Evolutionary conservation across 805 yeast species (phyloP).

Genomic region (Saccharomyces kudriavzevii): DNA sequence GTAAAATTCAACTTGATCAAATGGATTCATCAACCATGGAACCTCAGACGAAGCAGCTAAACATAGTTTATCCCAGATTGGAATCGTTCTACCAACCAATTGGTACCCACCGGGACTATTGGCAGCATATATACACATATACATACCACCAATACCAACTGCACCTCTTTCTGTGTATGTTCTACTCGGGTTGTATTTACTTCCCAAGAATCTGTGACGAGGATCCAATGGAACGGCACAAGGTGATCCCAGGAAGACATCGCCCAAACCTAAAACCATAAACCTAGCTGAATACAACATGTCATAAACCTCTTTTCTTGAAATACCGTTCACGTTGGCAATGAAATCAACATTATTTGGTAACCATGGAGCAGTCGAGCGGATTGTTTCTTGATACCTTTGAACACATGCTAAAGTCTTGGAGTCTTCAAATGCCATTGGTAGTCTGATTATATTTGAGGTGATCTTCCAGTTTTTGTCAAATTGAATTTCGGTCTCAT

Average conservation of each 20-base stretch:
- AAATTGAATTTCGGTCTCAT: slow-evolving; percentile 66
- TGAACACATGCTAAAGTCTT: slow-evolving; percentile 83
- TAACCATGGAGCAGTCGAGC: slow-evolving; percentile 92
- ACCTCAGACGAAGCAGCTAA: slow-evolving; percentile 51
- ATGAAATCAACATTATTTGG: slow-evolving; percentile 96
- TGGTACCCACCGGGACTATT: slow-evolving; percentile 98
- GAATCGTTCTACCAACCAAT: slow-evolving; percentile 90
- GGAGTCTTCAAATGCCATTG: slow-evolving; percentile 94
- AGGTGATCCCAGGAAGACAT: slow-evolving; percentile 95
- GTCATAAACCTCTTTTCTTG: slow-evolving; percentile 66
- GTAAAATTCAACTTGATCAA: slow-evolving; percentile 90
- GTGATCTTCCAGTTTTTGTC: slow-evolving; percentile 79
- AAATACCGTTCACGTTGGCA: slow-evolving; percentile 77
- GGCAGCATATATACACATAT: slow-evolving; percentile 97
- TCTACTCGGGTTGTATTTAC: slow-evolving; percentile 94
- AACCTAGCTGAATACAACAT: slow-evolving; percentile 85
- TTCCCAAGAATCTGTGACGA: slow-evolving; percentile 82
- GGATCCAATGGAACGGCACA: slow-evolving; percentile 98
- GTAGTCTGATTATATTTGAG: slow-evolving; percentile 74
- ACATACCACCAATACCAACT: slow-evolving; percentile 97
- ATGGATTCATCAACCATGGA: slow-evolving; percentile 89
- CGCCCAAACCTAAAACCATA: slow-evolving; percentile 91
- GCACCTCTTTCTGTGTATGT: slow-evolving; percentile 94
- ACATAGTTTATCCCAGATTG: slow-evolving; percentile 92
- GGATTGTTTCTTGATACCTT: slow-evolving; percentile 87